phyloP scores from a whole-genome alignment of 2,329 filamentous ascomycete genomes.

The Colletotrichum chrysophilum region DNA sequence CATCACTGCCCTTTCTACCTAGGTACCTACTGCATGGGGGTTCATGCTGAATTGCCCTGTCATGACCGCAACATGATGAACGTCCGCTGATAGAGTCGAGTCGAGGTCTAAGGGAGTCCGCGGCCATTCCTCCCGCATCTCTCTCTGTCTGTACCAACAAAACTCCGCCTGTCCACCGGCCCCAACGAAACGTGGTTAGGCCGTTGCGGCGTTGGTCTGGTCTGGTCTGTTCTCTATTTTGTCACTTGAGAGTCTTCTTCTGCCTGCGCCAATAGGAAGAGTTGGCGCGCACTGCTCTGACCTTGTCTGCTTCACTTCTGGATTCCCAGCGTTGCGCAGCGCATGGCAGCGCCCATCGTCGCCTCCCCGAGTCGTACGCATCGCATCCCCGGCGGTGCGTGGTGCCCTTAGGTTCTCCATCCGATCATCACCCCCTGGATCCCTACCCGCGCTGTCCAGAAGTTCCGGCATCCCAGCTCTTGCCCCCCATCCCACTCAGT shows the following conservation, averaged over 20 bases:
- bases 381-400: too few relatives aligned
- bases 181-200: conserved; percentile 8
- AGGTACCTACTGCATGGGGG: not conserved
- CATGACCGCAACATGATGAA: conserved; percentile 9
- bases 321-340: not conserved
- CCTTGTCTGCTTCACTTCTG: not conserved
- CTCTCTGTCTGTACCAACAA: not conserved
- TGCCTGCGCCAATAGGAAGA: conserved; percentile 5
- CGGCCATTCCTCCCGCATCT: not conserved
- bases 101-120: not conserved
- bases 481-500: not conserved
- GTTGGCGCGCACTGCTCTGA: conserved; percentile 9
- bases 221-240: not conserved
- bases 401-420: not conserved
- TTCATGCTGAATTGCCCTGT: not conserved
- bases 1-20: conserved; percentile 4
- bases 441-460: not conserved
- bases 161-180: not conserved
- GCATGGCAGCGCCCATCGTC: not conserved
- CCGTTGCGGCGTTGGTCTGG: not conserved
- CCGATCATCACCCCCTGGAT: not conserved
- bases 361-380: not conserved
- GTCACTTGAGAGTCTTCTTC: not conserved
- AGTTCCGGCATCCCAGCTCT: not conserved
- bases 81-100: not conserved